A percentile compares a stretch with the other conserved stretches of the same genome.
Evolutionary conservation across 306 rosid species (phyloP).

Genomic region (Oemleria cerasiformis): DNA sequence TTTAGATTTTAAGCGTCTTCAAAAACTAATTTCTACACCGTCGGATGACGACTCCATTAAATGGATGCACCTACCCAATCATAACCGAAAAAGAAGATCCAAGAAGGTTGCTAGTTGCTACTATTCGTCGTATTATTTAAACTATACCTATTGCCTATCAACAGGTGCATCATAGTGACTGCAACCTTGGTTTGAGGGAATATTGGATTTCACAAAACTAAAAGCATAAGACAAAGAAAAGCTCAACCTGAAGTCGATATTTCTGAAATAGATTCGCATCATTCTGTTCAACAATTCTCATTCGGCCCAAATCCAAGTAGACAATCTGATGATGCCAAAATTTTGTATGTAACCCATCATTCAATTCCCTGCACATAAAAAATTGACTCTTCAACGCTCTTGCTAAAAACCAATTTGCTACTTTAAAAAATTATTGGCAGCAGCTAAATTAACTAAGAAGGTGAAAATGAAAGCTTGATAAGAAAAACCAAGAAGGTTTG

Average conservation of each 20-base stretch:
- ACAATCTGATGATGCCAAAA: conserved; percentile 4
- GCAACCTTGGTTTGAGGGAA: background rate
- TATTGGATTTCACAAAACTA: conserved; percentile 1
- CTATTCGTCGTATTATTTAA: no score
- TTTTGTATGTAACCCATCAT: background rate
- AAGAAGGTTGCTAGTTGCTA: no score
- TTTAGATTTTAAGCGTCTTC: no score
- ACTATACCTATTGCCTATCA: background rate
- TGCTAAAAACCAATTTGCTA: conserved; percentile 2
- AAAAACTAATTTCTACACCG: no score
- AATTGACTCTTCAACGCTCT: background rate
- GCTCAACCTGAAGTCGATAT: background rate
- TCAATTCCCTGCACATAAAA: background rate
- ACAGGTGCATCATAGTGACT: conserved; percentile 5
- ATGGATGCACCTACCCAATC: no score
- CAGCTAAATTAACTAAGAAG: background rate
- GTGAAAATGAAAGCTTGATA: background rate
- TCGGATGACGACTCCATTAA: no score
- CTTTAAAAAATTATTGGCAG: background rate
- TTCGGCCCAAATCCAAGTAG: background rate
- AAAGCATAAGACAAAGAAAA: conserved; percentile 7
- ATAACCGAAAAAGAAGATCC: no score
- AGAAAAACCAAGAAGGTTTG: background rate
- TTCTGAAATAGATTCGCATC: background rate
- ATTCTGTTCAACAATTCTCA: background rate